Evolutionary conservation across 148 eudicot species (phyloP), one percentile per base, ranked within the genome.

Genomic region (Vaccinium vitisidaea): DNA sequence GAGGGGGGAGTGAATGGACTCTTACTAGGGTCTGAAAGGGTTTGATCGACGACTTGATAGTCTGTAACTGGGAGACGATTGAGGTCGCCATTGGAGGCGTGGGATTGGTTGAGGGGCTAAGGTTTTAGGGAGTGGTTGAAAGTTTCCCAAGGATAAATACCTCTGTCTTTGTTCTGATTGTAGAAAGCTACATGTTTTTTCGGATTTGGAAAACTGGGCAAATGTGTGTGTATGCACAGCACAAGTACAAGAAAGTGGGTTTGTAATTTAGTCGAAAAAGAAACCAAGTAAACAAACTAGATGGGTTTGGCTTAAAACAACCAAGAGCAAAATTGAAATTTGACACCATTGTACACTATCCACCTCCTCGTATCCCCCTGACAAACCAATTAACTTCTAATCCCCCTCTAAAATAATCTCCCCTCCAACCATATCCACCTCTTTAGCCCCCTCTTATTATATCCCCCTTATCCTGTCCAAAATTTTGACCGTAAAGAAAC

Each of bases 1-100:
- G 99, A 96, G 81, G 98, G 98, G 10, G 94, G 95, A 84, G 94
- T 94, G 52, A 90, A 85, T 5, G 99, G 96, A 32, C 92, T 89
- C 81, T 86, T 90, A 55, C 82, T 89, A 1, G 88, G 86, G 61
- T 95, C 98, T 1, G 89, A 73, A 13, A 90, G 92, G 54, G 85
- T 76, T 87, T 86, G 5, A 88, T 86, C 3, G 83, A 12, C 0
- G 96, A 91, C 80, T 90, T 92, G 21, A 94, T 84, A 11, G 92
- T 90, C 85, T 88, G 90, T 2, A 94, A 63, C 80, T 94, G 98
- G 14, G 94, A 74, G 59, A 91, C 94, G 10, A 94, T 88, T 54
- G 91, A 90, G 30, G 88, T 87, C 52, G 91, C 90, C 87, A 87
- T 89, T 59, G 80, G 14, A 36, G 81, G 73, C 6, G 49, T 5